Evolutionary conservation across 371 early-diverging fungal species (phyloP), one percentile per base, ranked within the genome.

Genomic region (Neoconidiobolus thromboides): DNA sequence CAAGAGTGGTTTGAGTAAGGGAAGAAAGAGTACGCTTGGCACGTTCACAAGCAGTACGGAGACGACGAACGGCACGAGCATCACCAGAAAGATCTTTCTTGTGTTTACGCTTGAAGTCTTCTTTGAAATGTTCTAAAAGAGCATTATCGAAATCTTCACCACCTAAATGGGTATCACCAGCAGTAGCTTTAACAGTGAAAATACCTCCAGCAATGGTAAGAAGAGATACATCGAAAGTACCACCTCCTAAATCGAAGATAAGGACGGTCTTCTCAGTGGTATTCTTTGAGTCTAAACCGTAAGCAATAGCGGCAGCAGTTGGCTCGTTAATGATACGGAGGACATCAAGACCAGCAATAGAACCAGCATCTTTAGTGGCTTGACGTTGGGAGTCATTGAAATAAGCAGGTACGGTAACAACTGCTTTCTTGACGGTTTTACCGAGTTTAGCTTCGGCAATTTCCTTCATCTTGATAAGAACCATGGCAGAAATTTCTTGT

Each of bases 271-370:
- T 93, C 91, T 69, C 81, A 72, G 76, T 69, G 62, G 73, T 72
- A 67, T 78, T 74, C 65, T 79, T 82, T 65, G 80, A 81, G 73
- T 88, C 89, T 66, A 91, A 76, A 70, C 91, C 93, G 77, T 93
- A 93, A 57, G 94, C 93, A 67, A 93, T 87, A 65, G 94, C 96
- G 65, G 94, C 94, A 12, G 99, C 99, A 1, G 98, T 98, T 48
- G 99, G 99, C 68, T 99, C 99, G 76, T 98, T 98, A 71, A 98
- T 95, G 55, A 99, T 92, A 69, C 99, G 86, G 60, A 96, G 73
- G 9, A 97, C 96, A 61, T 96, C 86, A 55, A 99, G 73, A 58
- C 98, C 98, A 40, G 99, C 89, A 70, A 97, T 92, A 40, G 79
- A 78, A 57, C 95, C 99, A 43, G 99, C 97, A 69, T 93, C 93